These are phyloP conservation scores for Ophiognomonia clavigignenti-juglandacearum DNA, from an alignment of 2,329 filamentous ascomycete genomes.

Conservation along the genomic window DNA sequence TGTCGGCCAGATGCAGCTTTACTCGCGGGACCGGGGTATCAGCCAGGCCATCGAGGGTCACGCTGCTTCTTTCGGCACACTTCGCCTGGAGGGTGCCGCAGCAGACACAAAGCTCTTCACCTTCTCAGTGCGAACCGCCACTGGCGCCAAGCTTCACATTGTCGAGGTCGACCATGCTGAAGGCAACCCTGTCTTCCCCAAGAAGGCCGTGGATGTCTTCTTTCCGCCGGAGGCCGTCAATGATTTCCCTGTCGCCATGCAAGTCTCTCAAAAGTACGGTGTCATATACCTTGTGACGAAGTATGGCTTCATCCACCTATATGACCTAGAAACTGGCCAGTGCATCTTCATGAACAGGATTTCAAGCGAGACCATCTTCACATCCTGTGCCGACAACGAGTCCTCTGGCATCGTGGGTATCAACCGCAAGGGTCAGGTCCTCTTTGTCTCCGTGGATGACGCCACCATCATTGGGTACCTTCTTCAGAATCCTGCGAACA, in stretches of 20 bases:
- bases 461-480: slow-evolving; percentile 88
- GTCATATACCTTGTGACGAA: slow-evolving; percentile 97
- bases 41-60: slow-evolving; percentile 98
- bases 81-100: slow-evolving; percentile 82
- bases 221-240: slow-evolving; percentile 94
- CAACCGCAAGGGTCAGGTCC: slow-evolving; percentile 95
- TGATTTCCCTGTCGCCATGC: slow-evolving; percentile 97
- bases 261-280: slow-evolving; percentile 94
- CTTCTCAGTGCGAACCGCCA: slow-evolving; percentile 86
- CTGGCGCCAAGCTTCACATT: slow-evolving; percentile 87
- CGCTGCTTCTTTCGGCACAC: slow-evolving; percentile 86
- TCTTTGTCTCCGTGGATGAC: slow-evolving; percentile 92
- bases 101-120: slow-evolving; percentile 94
- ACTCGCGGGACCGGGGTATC: slow-evolving; percentile 92
- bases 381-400: slow-evolving; percentile 76
- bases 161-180: slow-evolving; percentile 95
- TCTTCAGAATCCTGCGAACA: slow-evolving; percentile 92
- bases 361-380: slow-evolving; percentile 98
- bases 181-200: slow-evolving; percentile 82
- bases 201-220: slow-evolving; percentile 97
- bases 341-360: slow-evolving; percentile 99
- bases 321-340: slow-evolving; percentile 91
- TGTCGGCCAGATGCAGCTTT: slow-evolving; percentile 93
- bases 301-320: slow-evolving; percentile 98
- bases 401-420: slow-evolving; percentile 89